These are phyloP conservation scores for Priceomyces melissophilus DNA, from an alignment of 805 yeast species.

Conservation along the genomic window DNA sequence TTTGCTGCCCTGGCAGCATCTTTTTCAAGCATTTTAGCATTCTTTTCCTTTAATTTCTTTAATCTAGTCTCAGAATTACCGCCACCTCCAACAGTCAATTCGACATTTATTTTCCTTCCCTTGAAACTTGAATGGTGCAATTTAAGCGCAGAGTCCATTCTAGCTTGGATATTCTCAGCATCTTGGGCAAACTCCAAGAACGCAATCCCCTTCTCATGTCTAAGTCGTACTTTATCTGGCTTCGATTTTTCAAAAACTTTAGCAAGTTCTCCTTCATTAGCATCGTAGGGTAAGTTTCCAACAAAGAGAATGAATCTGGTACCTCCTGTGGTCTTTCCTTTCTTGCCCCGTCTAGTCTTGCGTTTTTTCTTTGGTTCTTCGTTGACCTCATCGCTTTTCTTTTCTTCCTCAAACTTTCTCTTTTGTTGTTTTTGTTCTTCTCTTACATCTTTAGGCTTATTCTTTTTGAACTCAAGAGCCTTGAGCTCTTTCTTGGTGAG, in stretches of 20 bases:
- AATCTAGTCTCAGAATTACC: constrained; percentile 73
- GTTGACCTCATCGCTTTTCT: constrained; percentile 8
- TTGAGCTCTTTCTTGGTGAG: constrained; percentile 65
- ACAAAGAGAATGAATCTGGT: constrained; percentile 81
- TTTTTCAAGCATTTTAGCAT: constrained; percentile 58
- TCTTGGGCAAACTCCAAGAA: constrained; percentile 74
- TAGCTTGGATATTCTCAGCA: constrained; percentile 61
- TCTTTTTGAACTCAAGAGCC: constrained; percentile 54
- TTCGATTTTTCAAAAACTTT: constrained; percentile 69
- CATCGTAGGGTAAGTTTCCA: constrained; percentile 81
- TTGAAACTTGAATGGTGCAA: constrained; percentile 74
- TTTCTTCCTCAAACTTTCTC: constrained; percentile 11
- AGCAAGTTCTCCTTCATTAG: constrained; percentile 57
- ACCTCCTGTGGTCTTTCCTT: constrained; percentile 54
- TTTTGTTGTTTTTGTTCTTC: constrained; percentile 28
- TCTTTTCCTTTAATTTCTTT: constrained; percentile 72
- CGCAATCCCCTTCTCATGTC: constrained; percentile 88
- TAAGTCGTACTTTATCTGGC: constrained; percentile 74
- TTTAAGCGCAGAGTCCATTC: constrained; percentile 80
- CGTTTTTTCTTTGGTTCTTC: constrained; percentile 55
- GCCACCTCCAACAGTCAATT: constrained; percentile 97
- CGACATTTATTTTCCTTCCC: constrained; percentile 85
- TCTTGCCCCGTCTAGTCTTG: constrained; percentile 75
- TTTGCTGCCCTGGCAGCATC: constrained; percentile 51
- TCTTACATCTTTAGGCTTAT: constrained; percentile 38